Evolutionary conservation across 495 filamentous ascomycete species (phyloP).

Genomic region (Hypoxylon subgilvum): DNA sequence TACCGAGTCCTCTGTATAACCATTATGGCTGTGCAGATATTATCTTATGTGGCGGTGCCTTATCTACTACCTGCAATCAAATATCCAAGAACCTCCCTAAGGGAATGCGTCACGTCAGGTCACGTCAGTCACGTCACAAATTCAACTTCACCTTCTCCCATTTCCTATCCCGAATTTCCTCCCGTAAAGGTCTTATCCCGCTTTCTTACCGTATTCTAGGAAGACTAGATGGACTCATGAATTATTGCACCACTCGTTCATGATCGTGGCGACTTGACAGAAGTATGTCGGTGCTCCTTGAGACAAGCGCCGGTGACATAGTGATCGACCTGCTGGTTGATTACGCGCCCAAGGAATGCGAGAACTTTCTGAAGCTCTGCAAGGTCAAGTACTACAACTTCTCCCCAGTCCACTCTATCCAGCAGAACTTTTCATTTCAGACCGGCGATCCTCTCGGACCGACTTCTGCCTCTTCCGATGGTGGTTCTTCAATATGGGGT

Average conservation of each 20-base stretch:
- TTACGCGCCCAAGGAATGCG: conserved; percentile 84
- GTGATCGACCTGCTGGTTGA: conserved; percentile 89
- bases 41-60: no score
- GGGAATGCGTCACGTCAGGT: no score
- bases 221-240: not conserved
- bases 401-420: conserved; percentile 83
- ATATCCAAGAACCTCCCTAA: no score
- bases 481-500: conserved; percentile 91
- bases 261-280: not conserved
- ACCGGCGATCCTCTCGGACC: conserved; percentile 93
- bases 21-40: no score
- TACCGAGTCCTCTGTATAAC: no score
- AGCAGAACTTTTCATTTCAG: conserved; percentile 92
- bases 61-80: no score
- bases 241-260: not conserved
- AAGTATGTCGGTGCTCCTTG: conserved; percentile 76
- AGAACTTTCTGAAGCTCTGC: conserved; percentile 98
- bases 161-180: no score
- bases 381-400: conserved; percentile 99
- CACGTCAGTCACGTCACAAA: no score
- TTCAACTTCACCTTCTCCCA: no score
- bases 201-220: not conserved
- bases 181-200: no score
- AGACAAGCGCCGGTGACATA: conserved; percentile 90
- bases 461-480: conserved; percentile 79